Base-by-base conservation (phyloP, 148 eudicot species). In the Polygonum aviculare region DNA sequence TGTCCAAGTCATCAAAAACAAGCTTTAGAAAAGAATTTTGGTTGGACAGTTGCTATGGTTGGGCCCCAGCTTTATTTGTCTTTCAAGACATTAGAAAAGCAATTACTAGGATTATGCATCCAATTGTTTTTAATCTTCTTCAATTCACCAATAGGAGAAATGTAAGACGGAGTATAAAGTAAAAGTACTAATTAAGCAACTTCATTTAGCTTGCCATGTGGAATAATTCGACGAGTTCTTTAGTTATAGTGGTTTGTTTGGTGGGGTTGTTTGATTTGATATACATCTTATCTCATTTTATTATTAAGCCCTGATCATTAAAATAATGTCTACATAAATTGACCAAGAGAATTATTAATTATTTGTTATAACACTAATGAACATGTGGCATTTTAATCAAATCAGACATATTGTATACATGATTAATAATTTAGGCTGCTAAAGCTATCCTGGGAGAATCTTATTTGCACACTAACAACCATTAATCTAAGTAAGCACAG, bases 151-250 rank as follows among this genome's bases (percentile, higher is more conserved):
- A 69, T 41, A 36, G 73, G 47, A 69, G 45, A 69, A 69, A 12
- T 7, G 7, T 10, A 69, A 69, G n/a, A n/a, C n/a, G n/a, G n/a
- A n/a, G n/a, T 36, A 38, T 18, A 70, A 70, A 38, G 74, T 70
- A 70, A 38, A 44, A 70, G 49, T 44, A 12, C 11, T 70, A 26
- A 26, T 26, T 26, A 70, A 70, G 74, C 74, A 70, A 70, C 21
- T 70, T 15, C 49, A 70, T 70, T 70, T 67, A 67, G 41, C 72
- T 67, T 67, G 72, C 7, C 49, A 38, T 70, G 74, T 70, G 74
- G 74, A 70, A 70, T 70, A 3, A 40, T 12, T 40, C 18, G 21
- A 70, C 7, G 1, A 44, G 45, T 1, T 22, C 26, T 70, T 70
- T 70, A 39, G 15, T 31, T 62, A 62, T 31, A 62, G 22, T 62